Percentiles rank a stretch among this genome's conserved stretches.
These are phyloP conservation scores for Candida railenensis DNA, from an alignment of 805 yeast species.

Conservation along the genomic window DNA sequence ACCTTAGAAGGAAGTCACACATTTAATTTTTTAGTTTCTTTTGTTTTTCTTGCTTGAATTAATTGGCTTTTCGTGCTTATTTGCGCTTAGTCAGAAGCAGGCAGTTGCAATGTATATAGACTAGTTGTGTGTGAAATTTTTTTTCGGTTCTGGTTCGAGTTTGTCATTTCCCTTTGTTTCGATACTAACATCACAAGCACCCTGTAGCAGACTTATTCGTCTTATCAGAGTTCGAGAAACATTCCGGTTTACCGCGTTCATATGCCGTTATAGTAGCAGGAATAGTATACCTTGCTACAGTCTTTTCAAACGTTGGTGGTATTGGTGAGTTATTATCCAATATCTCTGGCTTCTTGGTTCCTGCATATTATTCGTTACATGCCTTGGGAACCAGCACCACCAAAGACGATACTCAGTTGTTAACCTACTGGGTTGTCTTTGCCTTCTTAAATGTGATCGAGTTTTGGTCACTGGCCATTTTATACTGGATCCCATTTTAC, in stretches of 20 bases:
- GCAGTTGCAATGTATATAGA: background rate
- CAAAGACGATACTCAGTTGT: conserved; percentile 80
- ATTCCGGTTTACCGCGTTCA: conserved; percentile 72
- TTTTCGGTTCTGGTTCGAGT: too few species aligned
- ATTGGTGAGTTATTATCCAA: conserved; percentile 92
- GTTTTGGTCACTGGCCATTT: conserved; percentile 91
- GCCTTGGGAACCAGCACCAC: conserved; percentile 74
- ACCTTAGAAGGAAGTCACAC: too few species aligned
- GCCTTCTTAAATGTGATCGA: conserved; percentile 88
- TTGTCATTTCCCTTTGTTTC: too few species aligned
- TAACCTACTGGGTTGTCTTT: conserved; percentile 98
- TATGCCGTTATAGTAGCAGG: conserved; percentile 72
- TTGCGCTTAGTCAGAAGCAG: too few species aligned
- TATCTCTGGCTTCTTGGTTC: conserved; percentile 85
- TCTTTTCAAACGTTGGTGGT: conserved; percentile 90
- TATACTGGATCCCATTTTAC: conserved; percentile 96
- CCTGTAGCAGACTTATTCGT: too few species aligned
- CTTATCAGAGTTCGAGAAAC: conserved; percentile 38
- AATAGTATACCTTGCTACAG: conserved; percentile 67
- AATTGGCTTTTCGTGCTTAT: too few species aligned
- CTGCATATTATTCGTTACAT: conserved; percentile 82
- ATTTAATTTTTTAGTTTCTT: too few species aligned
- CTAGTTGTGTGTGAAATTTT: too few species aligned
- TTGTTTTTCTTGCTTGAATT: background rate
- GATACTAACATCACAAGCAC: conserved; percentile 4